Conservation (phyloP, 2,329 filamentous ascomycete species). For the Aspergillus brunneoviolaceus region DNA sequence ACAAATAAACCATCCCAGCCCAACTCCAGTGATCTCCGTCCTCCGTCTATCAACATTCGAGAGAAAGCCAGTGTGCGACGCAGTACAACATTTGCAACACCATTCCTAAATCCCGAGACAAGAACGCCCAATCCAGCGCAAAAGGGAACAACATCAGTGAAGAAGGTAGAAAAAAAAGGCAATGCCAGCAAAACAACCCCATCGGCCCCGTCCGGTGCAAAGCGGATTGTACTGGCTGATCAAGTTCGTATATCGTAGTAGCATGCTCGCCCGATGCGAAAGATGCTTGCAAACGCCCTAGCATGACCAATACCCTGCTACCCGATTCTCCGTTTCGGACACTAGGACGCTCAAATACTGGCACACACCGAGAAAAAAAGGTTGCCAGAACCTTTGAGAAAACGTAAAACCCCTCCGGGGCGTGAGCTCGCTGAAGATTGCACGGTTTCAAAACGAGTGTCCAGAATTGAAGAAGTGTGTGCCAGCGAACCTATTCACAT, state of each 20-base stretch:
- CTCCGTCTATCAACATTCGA: not conserved
- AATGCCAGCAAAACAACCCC: not conserved
- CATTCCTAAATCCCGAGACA: not conserved
- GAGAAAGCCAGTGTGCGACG: not conserved
- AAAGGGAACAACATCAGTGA: not conserved
- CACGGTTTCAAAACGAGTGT: not conserved
- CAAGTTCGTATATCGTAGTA: constrained; percentile 15
- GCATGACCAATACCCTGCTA: constrained; percentile 14
- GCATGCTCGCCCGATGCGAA: constrained; percentile 3
- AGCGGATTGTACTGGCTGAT: constrained; percentile 4
- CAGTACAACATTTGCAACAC: not conserved
- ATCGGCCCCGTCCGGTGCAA: not conserved
- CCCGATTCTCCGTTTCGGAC: not conserved
- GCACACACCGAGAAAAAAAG: not conserved
- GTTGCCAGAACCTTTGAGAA: constrained; percentile 16
- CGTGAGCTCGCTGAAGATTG: not conserved
- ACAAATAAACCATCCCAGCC: not conserved
- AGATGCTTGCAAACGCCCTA: constrained; percentile 10
- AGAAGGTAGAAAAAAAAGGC: not conserved
- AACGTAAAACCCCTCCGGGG: not conserved
- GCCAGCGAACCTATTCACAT: constrained; percentile 53
- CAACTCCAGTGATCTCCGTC: not conserved
- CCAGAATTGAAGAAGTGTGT: not conserved
- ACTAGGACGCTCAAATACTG: not conserved
- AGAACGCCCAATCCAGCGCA: not conserved